Evolutionary conservation across 306 rosid genomes (phyloP).

Genomic region (Hippophae gyantsensis): DNA sequence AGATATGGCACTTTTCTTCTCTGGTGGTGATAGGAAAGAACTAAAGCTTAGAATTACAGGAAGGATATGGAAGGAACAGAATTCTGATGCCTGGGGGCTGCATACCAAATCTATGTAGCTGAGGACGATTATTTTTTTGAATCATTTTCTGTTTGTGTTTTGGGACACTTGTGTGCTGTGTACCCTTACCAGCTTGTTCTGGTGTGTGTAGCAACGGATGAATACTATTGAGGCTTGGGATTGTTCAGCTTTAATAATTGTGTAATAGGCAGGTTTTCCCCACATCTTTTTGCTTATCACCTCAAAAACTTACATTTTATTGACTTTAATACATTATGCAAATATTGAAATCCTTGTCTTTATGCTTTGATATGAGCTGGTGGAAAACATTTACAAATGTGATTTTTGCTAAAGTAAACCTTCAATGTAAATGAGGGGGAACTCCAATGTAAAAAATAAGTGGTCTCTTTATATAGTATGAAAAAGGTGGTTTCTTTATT

Average conservation of each 20-base stretch:
- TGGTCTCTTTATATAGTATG: no score
- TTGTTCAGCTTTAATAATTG: constrained; percentile 31
- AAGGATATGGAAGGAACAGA: constrained; percentile 95
- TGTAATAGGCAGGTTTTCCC: constrained; percentile 43
- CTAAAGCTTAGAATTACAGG: constrained; percentile 94
- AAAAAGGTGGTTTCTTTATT: no score
- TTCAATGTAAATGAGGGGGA: no score
- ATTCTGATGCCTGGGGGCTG: constrained; percentile 72
- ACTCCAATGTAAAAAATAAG: no score
- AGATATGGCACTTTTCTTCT: constrained; percentile 93
- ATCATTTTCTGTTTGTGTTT: constrained; percentile 20
- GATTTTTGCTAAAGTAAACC: no score
- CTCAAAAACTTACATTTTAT: constrained; percentile 11
- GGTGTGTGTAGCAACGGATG: constrained; percentile 32
- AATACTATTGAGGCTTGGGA: constrained; percentile 29
- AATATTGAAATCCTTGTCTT: no score
- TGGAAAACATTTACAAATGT: no score
- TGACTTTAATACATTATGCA: not conserved
- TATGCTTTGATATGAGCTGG: no score
- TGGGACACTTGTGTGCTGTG: constrained; percentile 30
- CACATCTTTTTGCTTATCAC: constrained; percentile 17
- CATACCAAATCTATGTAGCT: constrained; percentile 90
- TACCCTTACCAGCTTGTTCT: constrained; percentile 26
- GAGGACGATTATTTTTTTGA: constrained; percentile 26
- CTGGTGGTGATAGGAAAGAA: constrained; percentile 97